These are phyloP conservation scores for Kuraishia borneana DNA, from an alignment of 805 yeast genomes.

Conservation along the genomic window DNA sequence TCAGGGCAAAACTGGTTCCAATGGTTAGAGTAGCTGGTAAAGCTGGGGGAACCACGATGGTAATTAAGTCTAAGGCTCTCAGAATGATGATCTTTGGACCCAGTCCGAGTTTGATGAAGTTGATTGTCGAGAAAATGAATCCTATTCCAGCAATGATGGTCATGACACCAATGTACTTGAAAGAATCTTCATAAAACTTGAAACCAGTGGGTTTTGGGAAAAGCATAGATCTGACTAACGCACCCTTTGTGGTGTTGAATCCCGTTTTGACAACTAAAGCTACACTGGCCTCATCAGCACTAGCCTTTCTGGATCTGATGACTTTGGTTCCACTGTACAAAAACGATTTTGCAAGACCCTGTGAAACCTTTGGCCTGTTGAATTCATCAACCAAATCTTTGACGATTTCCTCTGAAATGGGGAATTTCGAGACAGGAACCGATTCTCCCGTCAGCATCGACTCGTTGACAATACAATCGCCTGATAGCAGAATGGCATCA, in stretches of 20 bases:
- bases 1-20: constrained; percentile 88
- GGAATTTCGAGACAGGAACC: constrained; percentile 82
- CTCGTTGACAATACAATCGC: constrained; percentile 95
- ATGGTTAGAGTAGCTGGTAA: constrained; percentile 95
- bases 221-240: constrained; percentile 87
- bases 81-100: constrained; percentile 60
- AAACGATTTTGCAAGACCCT: constrained; percentile 61
- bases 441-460: constrained; percentile 98
- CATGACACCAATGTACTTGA: constrained; percentile 95
- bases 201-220: constrained; percentile 93
- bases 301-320: constrained; percentile 67
- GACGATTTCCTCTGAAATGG: constrained; percentile 55
- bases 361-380: constrained; percentile 41
- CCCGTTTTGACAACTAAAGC: constrained; percentile 89
- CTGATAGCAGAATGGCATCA: constrained; percentile 77
- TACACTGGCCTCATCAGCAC: constrained; percentile 59
- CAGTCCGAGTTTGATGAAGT: constrained; percentile 70
- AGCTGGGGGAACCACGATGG: constrained; percentile 98
- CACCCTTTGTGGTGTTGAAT: constrained; percentile 91
- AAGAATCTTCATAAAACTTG: constrained; percentile 89
- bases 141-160: constrained; percentile 75
- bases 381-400: constrained; percentile 46
- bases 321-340: constrained; percentile 85
- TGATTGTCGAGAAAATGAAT: constrained; percentile 70
- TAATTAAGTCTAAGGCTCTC: constrained; percentile 86